phyloP scores from a whole-genome alignment of 2,329 filamentous ascomycete species.

The Trichophyton mentagrophytes region DNA sequence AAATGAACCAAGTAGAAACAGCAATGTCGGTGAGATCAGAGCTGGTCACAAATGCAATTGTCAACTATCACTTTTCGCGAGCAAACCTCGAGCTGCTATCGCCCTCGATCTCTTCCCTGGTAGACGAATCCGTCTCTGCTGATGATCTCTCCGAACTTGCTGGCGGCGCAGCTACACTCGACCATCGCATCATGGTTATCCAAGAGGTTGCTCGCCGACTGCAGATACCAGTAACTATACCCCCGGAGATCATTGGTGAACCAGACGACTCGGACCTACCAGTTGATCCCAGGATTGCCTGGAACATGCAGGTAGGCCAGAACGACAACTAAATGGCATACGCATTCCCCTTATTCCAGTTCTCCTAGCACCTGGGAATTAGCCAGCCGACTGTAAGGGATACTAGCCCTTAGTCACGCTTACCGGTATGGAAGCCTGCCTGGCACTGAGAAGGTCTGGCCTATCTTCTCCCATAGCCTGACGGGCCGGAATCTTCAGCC shows the following conservation, averaged over 20 bases:
- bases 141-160: constrained; percentile 9
- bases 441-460: not conserved
- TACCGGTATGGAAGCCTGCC: not conserved
- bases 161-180: constrained; percentile 10
- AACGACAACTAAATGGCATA: not conserved
- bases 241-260: constrained; percentile 4
- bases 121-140: constrained; percentile 8
- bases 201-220: constrained; percentile 10
- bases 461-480: not conserved
- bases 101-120: constrained; percentile 8
- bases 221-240: constrained; percentile 7
- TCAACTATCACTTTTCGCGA: constrained; percentile 10
- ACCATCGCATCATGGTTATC: constrained; percentile 9
- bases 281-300: not conserved
- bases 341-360: not conserved
- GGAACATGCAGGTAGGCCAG: not conserved
- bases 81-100: constrained; percentile 9
- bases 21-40: constrained; percentile 9
- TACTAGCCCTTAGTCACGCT: not conserved
- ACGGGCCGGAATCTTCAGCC: not conserved
- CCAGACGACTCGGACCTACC: not conserved
- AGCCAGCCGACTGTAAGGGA: not conserved
- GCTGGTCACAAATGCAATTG: constrained; percentile 9
- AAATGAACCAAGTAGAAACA: constrained; percentile 10
- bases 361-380: not conserved